Evolutionary conservation across 2,329 filamentous ascomycete genomes (phyloP).

Genomic region (Neurospora crassa): DNA sequence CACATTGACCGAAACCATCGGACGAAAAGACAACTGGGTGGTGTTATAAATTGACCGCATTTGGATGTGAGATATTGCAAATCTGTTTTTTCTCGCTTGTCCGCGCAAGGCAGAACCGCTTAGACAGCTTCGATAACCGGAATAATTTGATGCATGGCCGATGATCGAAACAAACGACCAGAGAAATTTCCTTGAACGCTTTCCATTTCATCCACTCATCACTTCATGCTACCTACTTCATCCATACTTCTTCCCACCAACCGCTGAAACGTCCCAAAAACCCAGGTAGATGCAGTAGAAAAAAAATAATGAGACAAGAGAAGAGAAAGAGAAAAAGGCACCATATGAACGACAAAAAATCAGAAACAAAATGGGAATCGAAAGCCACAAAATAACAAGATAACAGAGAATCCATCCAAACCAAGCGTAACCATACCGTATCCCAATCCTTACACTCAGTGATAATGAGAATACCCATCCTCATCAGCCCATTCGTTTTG

Average conservation of each 20-base stretch:
- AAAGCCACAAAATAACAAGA: background rate
- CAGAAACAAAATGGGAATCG: constrained; percentile 3
- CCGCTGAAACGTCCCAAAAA: background rate
- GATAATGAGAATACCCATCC: constrained; percentile 40
- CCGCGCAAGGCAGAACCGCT: background rate
- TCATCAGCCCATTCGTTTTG: constrained; percentile 58
- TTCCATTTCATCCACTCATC: background rate
- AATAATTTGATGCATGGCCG: background rate
- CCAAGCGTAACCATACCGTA: background rate
- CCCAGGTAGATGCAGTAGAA: background rate
- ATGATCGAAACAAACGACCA: background rate
- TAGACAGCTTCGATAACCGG: background rate
- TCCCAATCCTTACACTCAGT: background rate
- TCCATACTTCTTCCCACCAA: background rate
- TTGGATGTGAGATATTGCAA: background rate
- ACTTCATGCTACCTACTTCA: background rate
- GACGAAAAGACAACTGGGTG: background rate
- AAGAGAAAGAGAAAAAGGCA: constrained; percentile 1
- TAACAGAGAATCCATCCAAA: background rate
- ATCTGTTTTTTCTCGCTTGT: background rate
- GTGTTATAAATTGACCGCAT: background rate
- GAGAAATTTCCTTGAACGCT: background rate
- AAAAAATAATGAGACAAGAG: background rate
- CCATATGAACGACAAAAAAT: background rate
- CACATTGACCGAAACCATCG: background rate